phyloP scores from a whole-genome alignment of 2,329 filamentous ascomycete species.

The Sporothrix sp. region DNA sequence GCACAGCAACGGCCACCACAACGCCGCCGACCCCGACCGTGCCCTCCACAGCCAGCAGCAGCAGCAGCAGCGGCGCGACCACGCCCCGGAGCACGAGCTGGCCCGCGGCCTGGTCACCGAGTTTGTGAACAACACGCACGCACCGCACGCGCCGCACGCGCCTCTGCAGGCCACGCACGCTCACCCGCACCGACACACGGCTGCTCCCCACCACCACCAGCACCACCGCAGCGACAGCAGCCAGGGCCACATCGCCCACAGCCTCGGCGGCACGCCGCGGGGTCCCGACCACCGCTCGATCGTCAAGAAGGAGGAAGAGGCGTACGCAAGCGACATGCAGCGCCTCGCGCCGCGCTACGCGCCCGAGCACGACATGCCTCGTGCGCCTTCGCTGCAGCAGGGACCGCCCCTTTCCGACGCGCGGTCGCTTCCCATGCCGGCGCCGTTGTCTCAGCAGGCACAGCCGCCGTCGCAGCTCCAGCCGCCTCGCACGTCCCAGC shows the following conservation, averaged over 20 bases:
- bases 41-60: neutral
- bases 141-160: neutral
- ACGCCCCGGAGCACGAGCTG: neutral
- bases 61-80: neutral
- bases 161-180: neutral
- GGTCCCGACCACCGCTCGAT: neutral
- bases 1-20: conserved; percentile 17
- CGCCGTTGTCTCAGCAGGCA: neutral
- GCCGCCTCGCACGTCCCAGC: neutral
- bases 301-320: conserved; percentile 18
- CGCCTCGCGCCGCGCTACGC: conserved; percentile 10
- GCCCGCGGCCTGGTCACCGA: neutral
- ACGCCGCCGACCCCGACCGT: neutral
- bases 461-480: neutral
- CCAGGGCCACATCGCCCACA: conserved; percentile 21
- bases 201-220: neutral
- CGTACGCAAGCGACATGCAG: conserved; percentile 10
- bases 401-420: conserved; percentile 11
- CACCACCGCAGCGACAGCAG: neutral
- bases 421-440: neutral
- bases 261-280: neutral
- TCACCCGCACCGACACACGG: neutral
- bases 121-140: neutral
- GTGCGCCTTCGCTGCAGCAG: neutral
- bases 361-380: neutral